Conservation (phyloP, 129 eudicot species). For the Ambrosia trifida region DNA sequence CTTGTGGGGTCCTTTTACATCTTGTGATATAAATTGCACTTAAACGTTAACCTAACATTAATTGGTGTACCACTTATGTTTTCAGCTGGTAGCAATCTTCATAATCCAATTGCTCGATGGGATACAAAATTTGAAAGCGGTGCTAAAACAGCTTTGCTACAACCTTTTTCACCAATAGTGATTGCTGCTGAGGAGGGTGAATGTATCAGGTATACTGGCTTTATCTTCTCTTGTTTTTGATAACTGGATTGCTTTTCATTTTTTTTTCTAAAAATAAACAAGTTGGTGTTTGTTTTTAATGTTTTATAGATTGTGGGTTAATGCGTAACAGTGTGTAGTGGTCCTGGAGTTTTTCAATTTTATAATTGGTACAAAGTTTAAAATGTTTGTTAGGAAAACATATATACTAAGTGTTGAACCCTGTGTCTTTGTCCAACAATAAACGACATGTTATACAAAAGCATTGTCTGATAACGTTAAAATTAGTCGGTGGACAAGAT, state of each 20-base stretch:
- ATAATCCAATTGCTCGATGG: slow-evolving; percentile 96
- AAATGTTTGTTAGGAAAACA: slow-evolving; percentile 2
- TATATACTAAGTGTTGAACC: not conserved
- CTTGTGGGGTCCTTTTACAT: slow-evolving; percentile 51
- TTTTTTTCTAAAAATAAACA: not conserved
- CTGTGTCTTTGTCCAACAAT: not conserved
- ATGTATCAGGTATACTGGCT: slow-evolving; percentile 65
- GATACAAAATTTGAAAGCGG: slow-evolving; percentile 94
- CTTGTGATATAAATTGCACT: too few species aligned
- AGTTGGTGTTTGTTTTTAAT: not conserved
- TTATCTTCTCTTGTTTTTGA: slow-evolving; percentile 4
- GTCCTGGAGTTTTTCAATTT: not conserved
- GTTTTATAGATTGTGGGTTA: not conserved
- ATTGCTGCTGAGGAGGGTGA: slow-evolving; percentile 95
- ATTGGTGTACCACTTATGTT: not conserved
- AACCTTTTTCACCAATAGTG: slow-evolving; percentile 85
- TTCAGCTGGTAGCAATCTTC: slow-evolving; percentile 81
- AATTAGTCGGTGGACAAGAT: too few species aligned
- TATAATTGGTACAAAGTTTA: not conserved
- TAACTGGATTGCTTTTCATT: slow-evolving; percentile 9
- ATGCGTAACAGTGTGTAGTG: not conserved
- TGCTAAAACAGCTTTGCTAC: slow-evolving; percentile 80
- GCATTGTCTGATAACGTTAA: not conserved
- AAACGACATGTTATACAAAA: not conserved
- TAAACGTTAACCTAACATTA: not conserved